Percentiles rank a stretch among this genome's conserved stretches.
phyloP scores from a whole-genome alignment of 768 basidiomycete species.

The Rhodosporidiobolus odoratus region DNA sequence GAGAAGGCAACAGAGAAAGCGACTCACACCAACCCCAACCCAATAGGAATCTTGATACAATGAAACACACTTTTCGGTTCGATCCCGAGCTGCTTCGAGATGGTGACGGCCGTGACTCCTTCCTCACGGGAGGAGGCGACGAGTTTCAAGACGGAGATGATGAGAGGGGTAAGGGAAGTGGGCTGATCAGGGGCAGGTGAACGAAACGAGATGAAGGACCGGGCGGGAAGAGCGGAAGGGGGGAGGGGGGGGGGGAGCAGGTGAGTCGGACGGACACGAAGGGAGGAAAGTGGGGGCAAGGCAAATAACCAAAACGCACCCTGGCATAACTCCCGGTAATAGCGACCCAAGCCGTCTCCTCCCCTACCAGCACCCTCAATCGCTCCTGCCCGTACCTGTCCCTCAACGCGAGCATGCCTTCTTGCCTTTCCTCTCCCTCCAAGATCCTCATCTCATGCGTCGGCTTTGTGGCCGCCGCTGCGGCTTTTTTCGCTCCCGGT shows the following conservation, averaged over 20 bases:
- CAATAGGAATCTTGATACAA: slow-evolving; percentile 67
- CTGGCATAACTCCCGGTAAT: slow-evolving; percentile 79
- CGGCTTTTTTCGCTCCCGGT: neutral
- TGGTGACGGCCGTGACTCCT: slow-evolving; percentile 70
- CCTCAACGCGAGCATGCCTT: neutral
- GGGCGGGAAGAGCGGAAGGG: slow-evolving; percentile 13
- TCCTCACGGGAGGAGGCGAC: slow-evolving; percentile 73
- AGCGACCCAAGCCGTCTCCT: slow-evolving; percentile 67
- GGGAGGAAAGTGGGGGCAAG: neutral
- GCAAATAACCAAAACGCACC: slow-evolving; percentile 51
- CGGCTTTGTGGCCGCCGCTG: slow-evolving; percentile 8
- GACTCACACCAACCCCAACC: slow-evolving; percentile 66
- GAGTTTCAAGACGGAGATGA: slow-evolving; percentile 75
- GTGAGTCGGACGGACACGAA: neutral
- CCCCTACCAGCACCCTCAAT: slow-evolving; percentile 68
- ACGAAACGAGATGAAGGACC: neutral
- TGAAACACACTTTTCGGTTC: slow-evolving; percentile 89
- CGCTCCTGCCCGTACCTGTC: slow-evolving; percentile 24
- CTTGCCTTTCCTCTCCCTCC: slow-evolving; percentile 6
- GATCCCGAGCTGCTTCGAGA: slow-evolving; percentile 71
- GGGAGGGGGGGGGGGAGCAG: neutral
- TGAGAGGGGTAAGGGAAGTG: slow-evolving; percentile 73
- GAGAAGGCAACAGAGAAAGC: neutral
- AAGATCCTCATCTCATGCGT: slow-evolving; percentile 27
- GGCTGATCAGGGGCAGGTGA: slow-evolving; percentile 51